Base-by-base conservation (phyloP, 2,329 filamentous ascomycete species). In the Teratosphaeria epicoccoides region DNA sequence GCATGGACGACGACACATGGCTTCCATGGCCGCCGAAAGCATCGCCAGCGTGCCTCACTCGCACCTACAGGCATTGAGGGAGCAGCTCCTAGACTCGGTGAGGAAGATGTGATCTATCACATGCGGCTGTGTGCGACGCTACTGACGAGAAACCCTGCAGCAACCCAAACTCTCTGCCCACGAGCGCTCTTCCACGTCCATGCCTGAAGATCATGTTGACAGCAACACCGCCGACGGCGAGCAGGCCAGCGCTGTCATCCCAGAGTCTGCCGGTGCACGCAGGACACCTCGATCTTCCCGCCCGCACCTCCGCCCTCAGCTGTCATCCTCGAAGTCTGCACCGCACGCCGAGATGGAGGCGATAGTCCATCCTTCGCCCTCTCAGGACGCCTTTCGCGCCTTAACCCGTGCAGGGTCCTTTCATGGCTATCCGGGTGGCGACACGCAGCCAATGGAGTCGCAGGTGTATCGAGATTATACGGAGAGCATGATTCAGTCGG, bases 401-500 rank as follows among this genome's bases (percentile, higher is more conserved):
- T 44, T 57, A 46, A 56, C 49, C n/a, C 61, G 58, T 33, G 57
- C 62, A 17, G 54, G 51, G 23, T 70, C 69, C 28, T 74, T 73
- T 54, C 50, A 59, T 23, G 69, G 61, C 28, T 69, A 62, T 46
- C 57, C 55, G 14, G 64, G 66, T 47, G 72, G 72, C 47, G 73
- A 76, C 54, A 76, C 73, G 1, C 73, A 76, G 61, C 67, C 68
- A 23, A 66, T 67, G 58, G 71, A 73, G 50, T 72, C 71, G 49
- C 73, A 76, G 56, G 68, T 74, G 45, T 71, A 73, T 59, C 69
- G 62, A 46, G 60, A 70, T 22, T 72, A 62, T 54, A 67, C 64
- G 11, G 71, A 70, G 44, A 71, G 68, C 40, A 63, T 63, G 49
- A 49, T 37, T 43, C 22, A 49, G 25, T 47, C 51, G 23, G 29